Percentiles rank a stretch among this genome's conserved stretches.
Conservation (phyloP, 2,329 filamentous ascomycete species). For the Phyllosticta citribraziliensis region DNA sequence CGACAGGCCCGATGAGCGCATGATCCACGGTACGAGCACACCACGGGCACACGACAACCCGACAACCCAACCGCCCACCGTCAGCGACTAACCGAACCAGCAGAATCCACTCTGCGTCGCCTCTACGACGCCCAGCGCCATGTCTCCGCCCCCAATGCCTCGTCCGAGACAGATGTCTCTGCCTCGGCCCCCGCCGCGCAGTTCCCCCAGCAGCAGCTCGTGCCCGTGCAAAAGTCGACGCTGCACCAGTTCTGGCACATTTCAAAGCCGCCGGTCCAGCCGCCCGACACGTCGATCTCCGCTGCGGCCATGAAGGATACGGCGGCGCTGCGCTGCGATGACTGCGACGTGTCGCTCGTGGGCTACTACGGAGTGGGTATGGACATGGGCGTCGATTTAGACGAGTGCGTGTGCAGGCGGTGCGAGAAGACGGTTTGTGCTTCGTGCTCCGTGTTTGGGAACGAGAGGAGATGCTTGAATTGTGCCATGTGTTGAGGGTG, state of each 20-base stretch:
- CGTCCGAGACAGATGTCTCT: slow-evolving; percentile 16
- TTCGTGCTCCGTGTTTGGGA: slow-evolving; percentile 30
- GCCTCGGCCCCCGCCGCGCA: slow-evolving; percentile 13
- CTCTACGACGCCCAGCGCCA: slow-evolving; percentile 35
- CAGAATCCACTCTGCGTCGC: slow-evolving; percentile 36
- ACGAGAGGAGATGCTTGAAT: slow-evolving; percentile 30
- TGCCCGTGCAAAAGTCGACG: slow-evolving; percentile 21
- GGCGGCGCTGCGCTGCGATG: slow-evolving; percentile 29
- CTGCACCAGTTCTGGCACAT: slow-evolving; percentile 40
- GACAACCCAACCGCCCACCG: background rate
- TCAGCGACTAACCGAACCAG: slow-evolving; percentile 14
- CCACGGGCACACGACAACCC: background rate
- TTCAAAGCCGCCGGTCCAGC: slow-evolving; percentile 21
- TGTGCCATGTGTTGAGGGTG: slow-evolving; percentile 21
- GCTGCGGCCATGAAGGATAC: background rate
- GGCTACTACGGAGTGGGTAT: slow-evolving; percentile 25
- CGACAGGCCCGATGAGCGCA: slow-evolving; percentile 46
- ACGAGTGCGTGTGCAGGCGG: slow-evolving; percentile 23
- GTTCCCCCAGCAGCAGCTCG: slow-evolving; percentile 6
- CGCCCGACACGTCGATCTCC: slow-evolving; percentile 11
- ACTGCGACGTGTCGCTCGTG: slow-evolving; percentile 32
- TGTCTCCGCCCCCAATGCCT: slow-evolving; percentile 15
- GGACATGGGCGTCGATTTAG: slow-evolving; percentile 30
- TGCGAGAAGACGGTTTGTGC: slow-evolving; percentile 34
- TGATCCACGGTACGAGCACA: slow-evolving; percentile 41